These are phyloP conservation scores for Hemileia vastatrix DNA, from an alignment of 1,284 basidiomycete genomes.

Conservation along the genomic window DNA sequence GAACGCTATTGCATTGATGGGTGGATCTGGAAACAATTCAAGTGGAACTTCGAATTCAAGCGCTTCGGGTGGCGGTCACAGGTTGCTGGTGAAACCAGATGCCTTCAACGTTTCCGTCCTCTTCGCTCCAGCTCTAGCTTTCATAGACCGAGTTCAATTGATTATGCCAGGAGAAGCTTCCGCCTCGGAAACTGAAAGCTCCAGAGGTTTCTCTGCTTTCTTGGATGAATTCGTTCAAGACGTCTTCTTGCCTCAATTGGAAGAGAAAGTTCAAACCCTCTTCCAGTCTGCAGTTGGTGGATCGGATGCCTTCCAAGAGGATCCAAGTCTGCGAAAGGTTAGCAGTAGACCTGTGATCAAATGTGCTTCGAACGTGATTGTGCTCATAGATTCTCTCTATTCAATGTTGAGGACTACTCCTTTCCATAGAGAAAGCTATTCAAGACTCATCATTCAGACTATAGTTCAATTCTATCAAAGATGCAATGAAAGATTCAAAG, in stretches of 20 bases:
- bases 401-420: constrained; percentile 87
- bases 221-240: constrained; percentile 90
- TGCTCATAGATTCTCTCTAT: constrained; percentile 83
- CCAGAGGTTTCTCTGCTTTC: constrained; percentile 57
- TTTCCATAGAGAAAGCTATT: constrained; percentile 89
- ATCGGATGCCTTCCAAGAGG: constrained; percentile 29
- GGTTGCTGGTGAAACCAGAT: constrained; percentile 75
- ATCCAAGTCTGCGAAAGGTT: constrained; percentile 7
- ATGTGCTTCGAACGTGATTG: constrained; percentile 50
- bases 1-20: not conserved
- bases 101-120: constrained; percentile 90
- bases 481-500: constrained; percentile 77
- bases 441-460: constrained; percentile 78
- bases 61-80: constrained; percentile 57
- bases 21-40: constrained; percentile 10
- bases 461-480: constrained; percentile 94
- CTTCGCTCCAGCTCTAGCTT: constrained; percentile 83
- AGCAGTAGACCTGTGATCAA: constrained; percentile 32
- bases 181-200: not conserved
- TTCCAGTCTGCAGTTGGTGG: constrained; percentile 78
- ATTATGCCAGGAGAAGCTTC: constrained; percentile 56
- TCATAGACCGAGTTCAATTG: constrained; percentile 61
- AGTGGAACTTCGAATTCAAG: constrained; percentile 23
- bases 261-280: constrained; percentile 80
- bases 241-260: constrained; percentile 85